These are phyloP conservation scores for Lactarius akahatsu DNA, from an alignment of 768 basidiomycete genomes.

Conservation along the genomic window DNA sequence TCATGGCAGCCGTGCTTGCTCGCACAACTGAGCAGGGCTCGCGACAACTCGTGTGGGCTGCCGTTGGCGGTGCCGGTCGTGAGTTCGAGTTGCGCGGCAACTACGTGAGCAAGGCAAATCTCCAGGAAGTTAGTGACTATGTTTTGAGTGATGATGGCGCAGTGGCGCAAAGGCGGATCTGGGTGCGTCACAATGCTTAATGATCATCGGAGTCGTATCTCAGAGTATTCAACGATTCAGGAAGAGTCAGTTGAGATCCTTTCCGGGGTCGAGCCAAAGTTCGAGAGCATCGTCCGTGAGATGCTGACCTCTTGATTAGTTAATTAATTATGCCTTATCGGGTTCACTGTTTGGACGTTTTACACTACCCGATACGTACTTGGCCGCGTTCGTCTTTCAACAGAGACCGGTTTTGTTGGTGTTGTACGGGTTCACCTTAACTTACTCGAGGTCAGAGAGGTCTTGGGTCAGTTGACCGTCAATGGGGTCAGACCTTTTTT, in stretches of 20 bases:
- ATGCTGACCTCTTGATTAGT: constrained; percentile 3
- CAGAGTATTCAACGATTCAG: neutral
- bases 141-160: constrained; percentile 23
- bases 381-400: neutral
- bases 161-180: constrained; percentile 13
- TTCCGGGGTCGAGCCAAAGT: constrained; percentile 14
- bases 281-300: constrained; percentile 9
- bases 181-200: constrained; percentile 4
- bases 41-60: constrained; percentile 24
- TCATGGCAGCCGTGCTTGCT: neutral
- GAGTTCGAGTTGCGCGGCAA: constrained; percentile 17
- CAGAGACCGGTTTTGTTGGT: neutral
- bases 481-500: too few relatives aligned
- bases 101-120: constrained; percentile 8
- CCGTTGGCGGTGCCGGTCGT: constrained; percentile 18
- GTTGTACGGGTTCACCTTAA: too few relatives aligned
- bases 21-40: constrained; percentile 22
- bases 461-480: too few relatives aligned
- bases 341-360: too few relatives aligned
- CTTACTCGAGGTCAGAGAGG: too few relatives aligned
- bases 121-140: constrained; percentile 22
- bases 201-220: neutral
- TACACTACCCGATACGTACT: neutral
- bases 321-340: neutral
- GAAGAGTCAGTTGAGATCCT: constrained; percentile 23